Evolutionary conservation across 305 asterid genomes (phyloP).

Genomic region (Euphrasia arctica): DNA sequence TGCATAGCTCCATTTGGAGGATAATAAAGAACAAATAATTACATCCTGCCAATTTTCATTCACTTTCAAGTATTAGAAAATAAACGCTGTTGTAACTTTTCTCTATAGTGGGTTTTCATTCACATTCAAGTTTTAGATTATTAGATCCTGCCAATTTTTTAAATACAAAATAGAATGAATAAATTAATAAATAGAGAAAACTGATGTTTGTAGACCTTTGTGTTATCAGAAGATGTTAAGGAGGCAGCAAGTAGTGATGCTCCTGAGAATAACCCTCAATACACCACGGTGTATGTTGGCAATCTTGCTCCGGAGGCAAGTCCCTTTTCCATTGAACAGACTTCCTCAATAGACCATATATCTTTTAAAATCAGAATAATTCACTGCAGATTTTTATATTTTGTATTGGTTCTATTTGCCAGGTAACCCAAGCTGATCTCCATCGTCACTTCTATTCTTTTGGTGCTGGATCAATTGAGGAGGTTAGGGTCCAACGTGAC

Average conservation of each 20-base stretch:
- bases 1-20: neutral
- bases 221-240: neutral
- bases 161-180: neutral
- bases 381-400: neutral
- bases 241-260: constrained; percentile 1
- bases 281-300: constrained; percentile 4
- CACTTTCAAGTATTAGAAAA: neutral
- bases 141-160: neutral
- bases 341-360: neutral
- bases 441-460: constrained; percentile 84
- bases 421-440: constrained; percentile 85
- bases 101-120: neutral
- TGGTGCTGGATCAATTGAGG: constrained; percentile 93
- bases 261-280: neutral
- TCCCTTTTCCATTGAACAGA: neutral
- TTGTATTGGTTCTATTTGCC: constrained; percentile 25
- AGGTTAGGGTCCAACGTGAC: constrained; percentile 91
- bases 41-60: too few species aligned
- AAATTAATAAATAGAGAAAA: neutral
- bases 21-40: neutral
- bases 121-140: neutral
- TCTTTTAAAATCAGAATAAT: neutral
- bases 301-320: neutral
- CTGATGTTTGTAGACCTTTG: constrained; percentile 7
- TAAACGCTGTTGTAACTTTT: neutral